Percentiles rank a stretch among this genome's conserved stretches.
Conservation (phyloP, 2,329 filamentous ascomycete genomes). For the Aspergillus fischeri region DNA sequence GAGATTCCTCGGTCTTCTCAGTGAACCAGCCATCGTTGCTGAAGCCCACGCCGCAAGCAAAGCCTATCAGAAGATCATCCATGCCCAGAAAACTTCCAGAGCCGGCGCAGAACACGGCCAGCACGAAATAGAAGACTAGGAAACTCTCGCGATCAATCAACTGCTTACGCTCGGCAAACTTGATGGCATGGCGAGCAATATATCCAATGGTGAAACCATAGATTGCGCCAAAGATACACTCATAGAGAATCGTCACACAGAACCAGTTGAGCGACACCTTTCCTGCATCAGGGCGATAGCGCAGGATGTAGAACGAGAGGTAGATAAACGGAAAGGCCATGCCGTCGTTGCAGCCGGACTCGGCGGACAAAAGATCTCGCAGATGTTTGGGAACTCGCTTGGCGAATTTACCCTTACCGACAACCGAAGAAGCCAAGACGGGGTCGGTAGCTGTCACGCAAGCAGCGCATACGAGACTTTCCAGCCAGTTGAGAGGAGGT, state of each 20-base stretch:
- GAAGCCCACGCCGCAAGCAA: conserved; percentile 95
- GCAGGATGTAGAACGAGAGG: conserved; percentile 81
- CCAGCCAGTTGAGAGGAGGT: conserved; percentile 75
- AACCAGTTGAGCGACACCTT: conserved; percentile 82
- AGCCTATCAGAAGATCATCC: conserved; percentile 91
- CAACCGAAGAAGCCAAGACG: conserved; percentile 92
- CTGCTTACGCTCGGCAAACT: conserved; percentile 75
- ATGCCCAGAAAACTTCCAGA: conserved; percentile 86
- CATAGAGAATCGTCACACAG: conserved; percentile 84
- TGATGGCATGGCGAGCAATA: conserved; percentile 84
- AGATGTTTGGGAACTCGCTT: conserved; percentile 97
- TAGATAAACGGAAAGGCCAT: conserved; percentile 99
- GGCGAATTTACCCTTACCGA: conserved; percentile 98
- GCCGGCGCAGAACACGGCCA: conserved; percentile 92
- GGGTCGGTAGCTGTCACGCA: conserved; percentile 98
- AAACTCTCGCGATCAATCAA: conserved; percentile 96
- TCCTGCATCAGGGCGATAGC: conserved; percentile 65
- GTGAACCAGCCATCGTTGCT: conserved; percentile 99
- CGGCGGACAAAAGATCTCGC: conserved; percentile 87
- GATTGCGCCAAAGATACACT: conserved; percentile 87
- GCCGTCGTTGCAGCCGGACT: conserved; percentile 98
- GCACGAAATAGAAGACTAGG: conserved; percentile 95
- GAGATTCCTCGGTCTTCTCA: conserved; percentile 95
- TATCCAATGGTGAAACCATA: conserved; percentile 88
- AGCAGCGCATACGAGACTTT: conserved; percentile 79